phyloP scores from a whole-genome alignment of 768 basidiomycete genomes.

The Suillus subalutaceus region DNA sequence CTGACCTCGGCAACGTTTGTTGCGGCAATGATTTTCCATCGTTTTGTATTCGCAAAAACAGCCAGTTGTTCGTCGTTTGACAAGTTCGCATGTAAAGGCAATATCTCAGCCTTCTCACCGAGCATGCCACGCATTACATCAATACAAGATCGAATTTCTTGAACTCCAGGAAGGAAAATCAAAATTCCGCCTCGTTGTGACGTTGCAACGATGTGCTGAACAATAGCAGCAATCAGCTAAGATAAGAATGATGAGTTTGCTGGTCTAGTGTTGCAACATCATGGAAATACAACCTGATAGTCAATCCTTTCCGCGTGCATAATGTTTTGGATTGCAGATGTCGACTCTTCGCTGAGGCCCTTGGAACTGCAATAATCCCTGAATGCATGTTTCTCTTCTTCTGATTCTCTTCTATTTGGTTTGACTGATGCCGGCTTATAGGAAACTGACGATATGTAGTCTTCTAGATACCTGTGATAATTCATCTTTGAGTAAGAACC shows the following conservation, averaged over 20 bases:
- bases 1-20: constrained; percentile 91
- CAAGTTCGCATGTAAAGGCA: constrained; percentile 90
- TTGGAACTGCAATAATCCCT: constrained; percentile 50
- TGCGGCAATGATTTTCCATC: constrained; percentile 84
- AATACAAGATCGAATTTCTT: constrained; percentile 82
- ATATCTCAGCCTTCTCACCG: constrained; percentile 46
- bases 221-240: constrained; percentile 68
- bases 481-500: neutral
- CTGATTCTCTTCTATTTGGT: constrained; percentile 27
- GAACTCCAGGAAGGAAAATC: constrained; percentile 89
- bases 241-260: neutral
- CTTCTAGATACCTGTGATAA: constrained; percentile 76
- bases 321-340: constrained; percentile 62
- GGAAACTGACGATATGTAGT: constrained; percentile 59
- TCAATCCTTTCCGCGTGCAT: constrained; percentile 68
- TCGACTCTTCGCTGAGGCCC: constrained; percentile 54
- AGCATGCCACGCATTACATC: constrained; percentile 50
- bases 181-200: constrained; percentile 67
- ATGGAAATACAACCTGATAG: constrained; percentile 53
- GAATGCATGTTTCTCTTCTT: constrained; percentile 46
- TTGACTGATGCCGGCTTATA: constrained; percentile 55
- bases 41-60: constrained; percentile 65
- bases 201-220: constrained; percentile 61
- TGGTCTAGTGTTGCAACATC: neutral
- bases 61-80: constrained; percentile 80